Evolutionary conservation across 805 yeast species (phyloP), one percentile per base, ranked within the genome.

Genomic region (Maudiozyma turicensis): DNA sequence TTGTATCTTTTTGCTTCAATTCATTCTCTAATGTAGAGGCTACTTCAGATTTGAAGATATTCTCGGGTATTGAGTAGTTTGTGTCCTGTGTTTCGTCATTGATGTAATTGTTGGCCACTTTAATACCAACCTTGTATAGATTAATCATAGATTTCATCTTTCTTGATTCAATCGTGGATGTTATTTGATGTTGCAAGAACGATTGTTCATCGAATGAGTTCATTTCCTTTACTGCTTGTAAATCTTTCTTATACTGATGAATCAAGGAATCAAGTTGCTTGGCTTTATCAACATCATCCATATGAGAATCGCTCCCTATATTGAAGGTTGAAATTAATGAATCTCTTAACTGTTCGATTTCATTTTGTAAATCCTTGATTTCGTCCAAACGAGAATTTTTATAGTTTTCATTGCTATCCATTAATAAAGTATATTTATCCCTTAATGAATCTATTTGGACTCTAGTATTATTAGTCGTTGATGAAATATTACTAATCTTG

Each of bases 371-470:
- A 6, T 45, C 49, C 26, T 44, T 40, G 9, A 63, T 51, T 46
- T 65, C 65, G 15, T 51, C 47, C 6, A 50, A 43, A 50, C 59
- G 60, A 42, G 55, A 51, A 29, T 55, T 53, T 40, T 56, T 63
- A 46, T 58, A 58, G 20, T 57, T 49, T 35, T 52, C 51, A 32
- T 62, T 64, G 8, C 60, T 53, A 32, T 60, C 64, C 13, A 56
- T 46, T 14, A 62, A 34, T 6, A 63, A 54, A 45, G 60, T 58
- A 35, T 63, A 42, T 42, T 46, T 38, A 11, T 43, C 46, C 31
- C 38, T 45, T 11, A 50, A n/a, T 1, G 28, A n/a, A 7, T 40
- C 32, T 9, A 32, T 38, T 13, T 40, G 44, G 2, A 31, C 8
- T 40, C 3, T 15, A 2, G 10, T 44, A 6, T 15, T n/a, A 8